Percentiles rank a stretch among this genome's conserved stretches.
These are phyloP conservation scores for Syzygium syzygioides DNA, from an alignment of 441 rosid genomes.

Conservation along the genomic window DNA sequence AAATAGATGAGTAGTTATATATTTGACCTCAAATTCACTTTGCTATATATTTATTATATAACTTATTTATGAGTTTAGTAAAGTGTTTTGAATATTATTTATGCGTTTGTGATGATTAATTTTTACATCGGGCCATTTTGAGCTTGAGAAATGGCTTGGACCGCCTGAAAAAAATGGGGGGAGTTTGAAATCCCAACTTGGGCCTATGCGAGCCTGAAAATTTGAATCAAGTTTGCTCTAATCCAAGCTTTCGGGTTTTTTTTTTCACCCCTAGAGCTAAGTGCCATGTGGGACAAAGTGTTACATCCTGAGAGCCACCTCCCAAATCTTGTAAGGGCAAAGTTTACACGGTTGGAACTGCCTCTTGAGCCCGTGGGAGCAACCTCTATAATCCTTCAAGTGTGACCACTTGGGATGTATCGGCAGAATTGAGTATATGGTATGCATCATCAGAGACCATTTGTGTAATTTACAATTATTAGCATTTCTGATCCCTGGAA, in stretches of 20 bases:
- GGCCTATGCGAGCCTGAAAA: background rate
- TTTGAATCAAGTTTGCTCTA: background rate
- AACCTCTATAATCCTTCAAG: background rate
- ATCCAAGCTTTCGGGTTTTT: background rate
- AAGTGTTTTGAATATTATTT: no score
- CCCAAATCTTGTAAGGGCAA: background rate
- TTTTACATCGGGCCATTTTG: background rate
- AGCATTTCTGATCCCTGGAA: background rate
- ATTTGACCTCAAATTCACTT: background rate
- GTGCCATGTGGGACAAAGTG: background rate
- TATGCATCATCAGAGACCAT: background rate
- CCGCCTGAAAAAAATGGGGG: accelerated
- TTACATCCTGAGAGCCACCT: background rate
- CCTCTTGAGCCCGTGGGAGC: background rate
- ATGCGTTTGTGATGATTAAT: accelerated
- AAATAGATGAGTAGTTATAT: background rate
- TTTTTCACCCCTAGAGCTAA: background rate
- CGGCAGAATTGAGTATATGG: accelerated
- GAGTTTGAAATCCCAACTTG: background rate
- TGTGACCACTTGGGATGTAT: background rate
- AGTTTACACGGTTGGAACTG: background rate
- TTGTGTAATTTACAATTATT: background rate
- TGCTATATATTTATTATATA: background rate
- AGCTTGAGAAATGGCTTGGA: background rate
- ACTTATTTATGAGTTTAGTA: background rate